Evolutionary conservation across 1,284 basidiomycete genomes (phyloP).

Genomic region (Trichosporon inkin): DNA sequence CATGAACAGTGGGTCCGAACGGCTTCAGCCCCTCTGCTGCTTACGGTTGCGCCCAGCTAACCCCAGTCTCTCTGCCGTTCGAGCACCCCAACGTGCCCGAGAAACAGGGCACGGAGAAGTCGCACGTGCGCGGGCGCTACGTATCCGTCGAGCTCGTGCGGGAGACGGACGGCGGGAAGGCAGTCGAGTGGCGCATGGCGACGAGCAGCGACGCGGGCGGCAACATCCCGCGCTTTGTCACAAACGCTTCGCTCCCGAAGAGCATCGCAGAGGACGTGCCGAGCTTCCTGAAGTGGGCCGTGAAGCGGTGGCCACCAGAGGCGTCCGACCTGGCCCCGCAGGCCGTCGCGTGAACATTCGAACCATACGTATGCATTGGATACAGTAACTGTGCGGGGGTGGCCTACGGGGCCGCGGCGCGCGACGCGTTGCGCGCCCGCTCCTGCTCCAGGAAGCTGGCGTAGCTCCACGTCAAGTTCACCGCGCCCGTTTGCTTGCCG

Average conservation of each 20-base stretch:
- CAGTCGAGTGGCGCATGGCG: conserved; percentile 48
- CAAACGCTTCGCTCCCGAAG: conserved; percentile 40
- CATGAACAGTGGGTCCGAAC: conserved; percentile 40
- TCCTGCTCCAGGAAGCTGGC: conserved; percentile 39
- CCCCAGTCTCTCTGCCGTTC: conserved; percentile 44
- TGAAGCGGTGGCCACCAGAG: conserved; percentile 6
- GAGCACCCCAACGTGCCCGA: conserved; percentile 39
- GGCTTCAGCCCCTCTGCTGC: background rate
- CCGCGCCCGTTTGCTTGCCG: conserved; percentile 35
- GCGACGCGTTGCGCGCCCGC: conserved; percentile 24
- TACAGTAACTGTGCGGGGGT: too few relatives aligned
- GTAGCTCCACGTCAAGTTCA: conserved; percentile 52
- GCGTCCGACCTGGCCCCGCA: background rate
- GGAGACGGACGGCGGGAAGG: conserved; percentile 31
- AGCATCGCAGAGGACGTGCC: conserved; percentile 48
- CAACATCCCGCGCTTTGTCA: conserved; percentile 46
- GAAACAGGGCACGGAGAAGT: conserved; percentile 40
- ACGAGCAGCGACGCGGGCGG: conserved; percentile 48
- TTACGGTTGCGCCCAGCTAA: conserved; percentile 6
- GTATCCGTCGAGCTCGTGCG: conserved; percentile 44
- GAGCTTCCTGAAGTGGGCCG: conserved; percentile 45
- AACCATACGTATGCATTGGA: background rate
- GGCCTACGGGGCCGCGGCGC: background rate
- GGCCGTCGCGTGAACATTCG: background rate
- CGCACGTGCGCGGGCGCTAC: conserved; percentile 45